Base-by-base conservation (phyloP, 1,139 yeast species). In the Yamadazyma conglobata region DNA sequence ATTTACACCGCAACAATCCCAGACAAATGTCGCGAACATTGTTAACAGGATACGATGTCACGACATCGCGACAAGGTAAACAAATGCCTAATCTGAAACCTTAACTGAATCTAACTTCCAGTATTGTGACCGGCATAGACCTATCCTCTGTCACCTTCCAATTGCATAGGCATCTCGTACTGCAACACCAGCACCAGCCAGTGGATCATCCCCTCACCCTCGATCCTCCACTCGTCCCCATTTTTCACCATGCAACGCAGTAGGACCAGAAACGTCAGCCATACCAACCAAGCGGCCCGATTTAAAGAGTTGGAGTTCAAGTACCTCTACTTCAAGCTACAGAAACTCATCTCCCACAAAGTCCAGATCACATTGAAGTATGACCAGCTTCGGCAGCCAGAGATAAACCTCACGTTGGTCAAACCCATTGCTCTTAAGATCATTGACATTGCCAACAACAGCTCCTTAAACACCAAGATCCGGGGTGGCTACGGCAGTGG, bases 341-440 rank as follows among this genome's bases (percentile, higher is more conserved):
- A 65, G 41, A 53, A 50, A 29, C 45, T 58, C 17, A 47, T 70
- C 24, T 63, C 65, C 42, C 56, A 60, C 19, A 56, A 63, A 29
- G 74, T 77, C 11, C 67, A 59, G 25, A 50, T 73, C 15, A 63
- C 71, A 34, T 57, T 77, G 39, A 73, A 71, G 33, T 72, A 72
- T 48, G 81, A 76, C 40, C 81, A 74, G 48, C 54, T 76, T 35
- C 67, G 68, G 37, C 56, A 75, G 2, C 81, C 79, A 2, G 80
- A 73, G 45, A 65, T 71, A 21, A 64, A 72, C 34, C 48, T 73
- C 14, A 61, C 75, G 3, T 49, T 76, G 24, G 62, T 76, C 26
- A 66, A 70, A 40, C 82, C 83, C 1, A 50, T 77, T 15, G 60
- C 69, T 3, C 46, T 53, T 20, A 52, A 50, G 32, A 54, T 64